Base-by-base conservation (phyloP, 2,329 filamentous ascomycete genomes). In the Graphilbum ipis-grandicollis region DNA sequence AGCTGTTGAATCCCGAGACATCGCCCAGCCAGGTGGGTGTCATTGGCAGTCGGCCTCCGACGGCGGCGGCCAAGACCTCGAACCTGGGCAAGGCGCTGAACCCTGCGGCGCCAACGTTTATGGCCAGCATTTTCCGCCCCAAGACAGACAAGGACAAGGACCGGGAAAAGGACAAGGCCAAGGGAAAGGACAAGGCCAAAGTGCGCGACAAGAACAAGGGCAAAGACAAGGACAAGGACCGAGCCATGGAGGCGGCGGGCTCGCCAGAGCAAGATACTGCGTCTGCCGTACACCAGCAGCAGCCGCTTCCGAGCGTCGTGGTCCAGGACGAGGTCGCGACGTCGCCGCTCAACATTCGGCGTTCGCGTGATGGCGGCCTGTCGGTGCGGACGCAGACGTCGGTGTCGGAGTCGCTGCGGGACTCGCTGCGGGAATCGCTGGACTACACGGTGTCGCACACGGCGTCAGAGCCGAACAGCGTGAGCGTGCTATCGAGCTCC, bases 91-190 rank as follows among this genome's bases (percentile, higher is more conserved):
- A 54, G 58, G 75, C 56, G 48, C 66, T 96, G 21, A 96, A 98
- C 48, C 90, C 90, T 8, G 72, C 82, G 7, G 90, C 88, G 1
- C 86, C 86, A 9, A 82, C 79, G 1, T 96, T 96, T 52, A 88
- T 79, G 56, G 76, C 68, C 9, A 68, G 75, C 28, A 71, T 90
- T 40, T 71, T 75, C 47, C 62, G 66, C 5, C 53, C 52, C 22
- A 62, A 59, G 43, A 46, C 50, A 14, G 56, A 56, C 39, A 42
- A 41, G 41, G 49, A 18, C n/a, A 59, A 55, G 37, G 41, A 52
- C 54, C 39, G 56, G 47, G 55, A 33, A 19, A 39, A 56, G 19
- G 31, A 25, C 4, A 56, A 57, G 43, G 54, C 33, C 39, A 49
- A 58, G 39, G 56, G 54, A 9, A 65, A 59, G 43, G 50, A 46